Base-by-base conservation (phyloP, 148 eudicot genomes). In the Rhododendron ferrugineum region DNA sequence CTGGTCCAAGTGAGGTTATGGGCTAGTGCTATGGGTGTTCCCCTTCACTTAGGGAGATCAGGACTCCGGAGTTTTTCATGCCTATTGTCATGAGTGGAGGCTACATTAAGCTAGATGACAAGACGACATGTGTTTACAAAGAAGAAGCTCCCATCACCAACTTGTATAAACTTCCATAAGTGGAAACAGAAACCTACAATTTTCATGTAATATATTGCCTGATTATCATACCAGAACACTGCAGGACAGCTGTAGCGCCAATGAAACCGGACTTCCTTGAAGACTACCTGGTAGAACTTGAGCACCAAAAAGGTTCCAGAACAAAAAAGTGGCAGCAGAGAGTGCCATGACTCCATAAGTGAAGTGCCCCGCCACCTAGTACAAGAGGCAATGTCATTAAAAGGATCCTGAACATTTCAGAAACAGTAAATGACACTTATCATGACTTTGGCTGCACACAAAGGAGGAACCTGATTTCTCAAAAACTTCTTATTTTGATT, bases 301-400 rank as follows among this genome's bases (percentile, higher is more conserved):
- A 56, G 94, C 88, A 80, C 99, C 98, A 90, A 92, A 92, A 56
- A 92, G 83, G 86, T 88, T 96, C 99, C 99, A 97, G 87, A 95
- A 95, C 91, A 93, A 81, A 87, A 95, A 97, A 84, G 99, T 97
- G 82, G 98, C 99, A 75, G 96, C 98, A 79, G 99, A 96, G 82
- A 96, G 86, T 75, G 98, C 94, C 98, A 97, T 94, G 64, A 97
- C 99, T 70, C 98, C 99, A 85, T 93, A 97, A 36, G 98, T 97
- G 84, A 97, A 97, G 78, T 94, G 90, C 44, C 99, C 99, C 78
- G 99, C 98, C 84, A 97, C 98, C 94, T 92, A 86, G 58, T 79
- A 83, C 26, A 52, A 84, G 47, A 72, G 64, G 74, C 81, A 84
- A 82, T 52, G 76, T 28, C 28, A 60, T 64, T 81, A 13, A 34